These are phyloP conservation scores for Allomyces macrogynus DNA, from an alignment of 192 early-diverging fungal genomes.

Conservation along the genomic window DNA sequence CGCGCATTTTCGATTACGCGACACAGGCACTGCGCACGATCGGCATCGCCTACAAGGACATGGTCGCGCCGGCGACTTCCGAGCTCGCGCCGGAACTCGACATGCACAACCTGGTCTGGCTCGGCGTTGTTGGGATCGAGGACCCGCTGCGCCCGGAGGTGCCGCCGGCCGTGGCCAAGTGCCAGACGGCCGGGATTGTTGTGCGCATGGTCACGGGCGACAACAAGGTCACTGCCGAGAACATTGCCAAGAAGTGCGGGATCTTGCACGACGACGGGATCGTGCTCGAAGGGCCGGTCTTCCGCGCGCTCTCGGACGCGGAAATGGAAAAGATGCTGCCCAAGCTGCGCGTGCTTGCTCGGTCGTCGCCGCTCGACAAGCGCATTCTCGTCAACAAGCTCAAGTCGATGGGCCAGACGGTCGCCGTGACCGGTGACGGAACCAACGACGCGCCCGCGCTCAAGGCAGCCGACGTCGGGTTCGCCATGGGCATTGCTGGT, in stretches of 20 bases:
- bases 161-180: too few relatives aligned
- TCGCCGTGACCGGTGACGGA: slow-evolving; percentile 73
- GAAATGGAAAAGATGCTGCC: slow-evolving; percentile 43
- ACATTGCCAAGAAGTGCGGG: too few relatives aligned
- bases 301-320: slow-evolving; percentile 41
- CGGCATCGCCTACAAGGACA: slow-evolving; percentile 41
- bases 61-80: slow-evolving; percentile 8
- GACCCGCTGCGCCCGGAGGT: too few relatives aligned
- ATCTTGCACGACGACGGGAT: slow-evolving; percentile 48
- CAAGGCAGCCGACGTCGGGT: slow-evolving; percentile 75
- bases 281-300: slow-evolving; percentile 60
- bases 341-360: slow-evolving; percentile 76
- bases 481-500: slow-evolving; percentile 81
- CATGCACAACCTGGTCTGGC: slow-evolving; percentile 26
- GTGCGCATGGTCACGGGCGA: slow-evolving; percentile 81
- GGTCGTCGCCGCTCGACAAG: slow-evolving; percentile 76
- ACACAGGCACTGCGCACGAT: slow-evolving; percentile 56
- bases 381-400: slow-evolving; percentile 58
- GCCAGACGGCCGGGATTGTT: slow-evolving; percentile 61
- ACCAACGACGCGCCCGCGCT: slow-evolving; percentile 75
- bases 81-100: slow-evolving; percentile 31
- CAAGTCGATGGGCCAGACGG: slow-evolving; percentile 38
- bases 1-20: too few relatives aligned
- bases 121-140: too few relatives aligned
- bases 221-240: slow-evolving; percentile 76